These are phyloP conservation scores for Linderniella brevidens DNA, from an alignment of 257 asterid species.

Conservation along the genomic window DNA sequence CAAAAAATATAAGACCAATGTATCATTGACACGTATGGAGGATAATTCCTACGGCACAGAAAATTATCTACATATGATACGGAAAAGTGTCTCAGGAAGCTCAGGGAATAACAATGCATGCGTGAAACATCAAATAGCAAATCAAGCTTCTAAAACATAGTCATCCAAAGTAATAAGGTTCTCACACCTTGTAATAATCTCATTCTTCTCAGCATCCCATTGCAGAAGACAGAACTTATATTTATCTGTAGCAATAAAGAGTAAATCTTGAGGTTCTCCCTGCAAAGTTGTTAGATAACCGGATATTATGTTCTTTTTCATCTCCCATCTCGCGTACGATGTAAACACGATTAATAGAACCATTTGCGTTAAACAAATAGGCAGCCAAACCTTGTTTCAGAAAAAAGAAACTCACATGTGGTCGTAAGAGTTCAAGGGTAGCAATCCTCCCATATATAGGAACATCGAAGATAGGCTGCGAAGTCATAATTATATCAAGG, in stretches of 20 bases:
- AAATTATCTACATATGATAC: no score
- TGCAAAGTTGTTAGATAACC: constrained; percentile 9
- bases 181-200: constrained; percentile 47
- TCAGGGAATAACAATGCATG: neutral
- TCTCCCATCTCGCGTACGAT: no score
- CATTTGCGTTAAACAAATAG: neutral
- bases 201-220: constrained; percentile 54
- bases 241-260: constrained; percentile 60
- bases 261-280: constrained; percentile 74
- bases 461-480: constrained; percentile 93
- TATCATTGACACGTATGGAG: no score
- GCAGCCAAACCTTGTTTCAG: no score
- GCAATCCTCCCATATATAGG: constrained; percentile 99
- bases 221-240: constrained; percentile 63
- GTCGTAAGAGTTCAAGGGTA: constrained; percentile 92
- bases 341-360: neutral
- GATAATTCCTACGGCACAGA: no score
- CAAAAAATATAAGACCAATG: no score
- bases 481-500: neutral
- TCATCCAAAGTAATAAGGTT: no score
- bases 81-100: no score
- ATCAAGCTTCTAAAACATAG: neutral
- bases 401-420: constrained; percentile 50
- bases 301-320: neutral
- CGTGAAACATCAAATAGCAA: neutral